Percentiles rank a stretch among this genome's conserved stretches.
Evolutionary conservation across 1,139 yeast species (phyloP).

Genomic region (Lodderomyces theae): DNA sequence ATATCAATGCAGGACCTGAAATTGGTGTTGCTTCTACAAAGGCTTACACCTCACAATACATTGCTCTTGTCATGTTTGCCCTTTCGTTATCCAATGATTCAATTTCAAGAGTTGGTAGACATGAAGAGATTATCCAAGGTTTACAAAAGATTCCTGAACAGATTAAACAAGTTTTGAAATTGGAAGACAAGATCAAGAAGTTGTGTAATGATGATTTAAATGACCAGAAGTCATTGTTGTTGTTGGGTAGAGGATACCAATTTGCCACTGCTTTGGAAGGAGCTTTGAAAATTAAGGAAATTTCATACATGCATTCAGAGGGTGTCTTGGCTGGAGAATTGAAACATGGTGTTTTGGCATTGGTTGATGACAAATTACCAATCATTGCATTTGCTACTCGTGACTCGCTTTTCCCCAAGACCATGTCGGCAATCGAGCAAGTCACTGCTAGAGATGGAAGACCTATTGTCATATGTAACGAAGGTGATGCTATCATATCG

Average conservation of each 20-base stretch:
- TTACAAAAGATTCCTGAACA: conserved; percentile 82
- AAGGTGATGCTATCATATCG: conserved; percentile 69
- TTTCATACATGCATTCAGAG: conserved; percentile 98
- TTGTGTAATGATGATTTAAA: conserved; percentile 73
- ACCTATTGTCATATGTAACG: conserved; percentile 91
- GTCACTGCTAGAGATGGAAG: conserved; percentile 97
- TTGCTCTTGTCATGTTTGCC: conserved; percentile 97
- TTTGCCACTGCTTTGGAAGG: conserved; percentile 98
- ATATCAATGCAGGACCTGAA: conserved; percentile 99
- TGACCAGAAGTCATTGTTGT: conserved; percentile 79
- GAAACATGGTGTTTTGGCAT: conserved; percentile 96
- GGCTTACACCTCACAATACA: conserved; percentile 97
- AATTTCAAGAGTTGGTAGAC: conserved; percentile 71
- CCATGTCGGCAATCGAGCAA: conserved; percentile 93
- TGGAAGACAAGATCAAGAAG: conserved; percentile 71
- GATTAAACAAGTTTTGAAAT: conserved; percentile 69
- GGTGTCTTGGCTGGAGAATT: conserved; percentile 99
- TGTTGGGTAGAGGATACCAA: conserved; percentile 97
- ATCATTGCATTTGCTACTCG: conserved; percentile 96
- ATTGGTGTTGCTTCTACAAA: conserved; percentile 99
- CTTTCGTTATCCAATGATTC: conserved; percentile 90
- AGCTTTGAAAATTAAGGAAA: conserved; percentile 96
- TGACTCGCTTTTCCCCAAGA: conserved; percentile 95
- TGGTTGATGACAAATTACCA: conserved; percentile 91
- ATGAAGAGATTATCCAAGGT: conserved; percentile 82